Base-by-base conservation (phyloP, 1,139 yeast species). In the Starmera stellimalicola region DNA sequence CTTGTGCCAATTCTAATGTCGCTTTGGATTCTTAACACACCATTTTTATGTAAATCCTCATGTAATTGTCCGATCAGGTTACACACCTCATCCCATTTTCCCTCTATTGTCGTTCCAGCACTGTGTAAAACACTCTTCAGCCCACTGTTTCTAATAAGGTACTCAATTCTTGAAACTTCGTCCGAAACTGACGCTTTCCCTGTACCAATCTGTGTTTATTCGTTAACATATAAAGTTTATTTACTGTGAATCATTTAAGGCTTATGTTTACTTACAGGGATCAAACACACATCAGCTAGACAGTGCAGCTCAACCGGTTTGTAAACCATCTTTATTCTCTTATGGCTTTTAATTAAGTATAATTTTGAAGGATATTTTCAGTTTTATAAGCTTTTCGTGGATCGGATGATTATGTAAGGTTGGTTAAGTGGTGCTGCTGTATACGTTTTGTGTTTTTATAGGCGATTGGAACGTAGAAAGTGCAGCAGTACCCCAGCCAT, bases 1-100 rank as follows among this genome's bases (percentile, higher is more conserved):
- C 77, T 60, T 2, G 94, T 80, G 7, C 95, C 95, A 18, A 84
- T 77, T 51, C 95, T 65, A 39, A 85, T 80, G 46, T 84, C 94
- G 43, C 85, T 75, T 52, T 85, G 95, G 35, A 84, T 75, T 50
- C 95, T 66, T 11, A 77, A 68, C 12, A 81, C 73, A 2, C 93
- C 94, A 45, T 65, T 57, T 6, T 60, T 62, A 50, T 85, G 95
- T 32, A 83, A 69, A 33, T 63, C 61, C 48, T 78, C 77, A 48
- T 85, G 95, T 48, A 84, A 62, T 44, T 73, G 69, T n/a, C 95
- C 95, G 47, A 85, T 79, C 36, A 82, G 60, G 20, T 65, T 72
- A 73, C 77, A 80, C 3, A 85, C 95, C 36, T 80, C 83, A 49
- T 76, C 74, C 95, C 95, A 85, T n/a, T 87, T 87, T 0, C 95